Conservation (phyloP, 768 basidiomycete genomes). For the Boletus subparvulus region DNA sequence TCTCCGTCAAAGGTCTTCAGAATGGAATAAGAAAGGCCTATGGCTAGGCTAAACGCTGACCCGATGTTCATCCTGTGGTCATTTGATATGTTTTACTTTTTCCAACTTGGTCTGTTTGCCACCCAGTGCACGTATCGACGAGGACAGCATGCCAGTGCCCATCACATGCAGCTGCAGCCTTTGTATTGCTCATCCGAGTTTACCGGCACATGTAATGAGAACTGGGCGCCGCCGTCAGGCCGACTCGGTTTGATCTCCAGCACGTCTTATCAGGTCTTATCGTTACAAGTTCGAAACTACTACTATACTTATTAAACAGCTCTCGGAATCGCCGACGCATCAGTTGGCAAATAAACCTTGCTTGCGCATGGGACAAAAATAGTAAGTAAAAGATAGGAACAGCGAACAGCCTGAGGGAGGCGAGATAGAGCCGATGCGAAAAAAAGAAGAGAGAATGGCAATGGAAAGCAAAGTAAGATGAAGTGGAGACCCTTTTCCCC, state of each 20-base stretch:
- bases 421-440: no score
- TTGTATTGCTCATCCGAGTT: background rate
- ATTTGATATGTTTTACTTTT: background rate
- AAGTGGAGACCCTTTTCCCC: no score
- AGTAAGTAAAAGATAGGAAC: no score
- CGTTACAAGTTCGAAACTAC: no score
- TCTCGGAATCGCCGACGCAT: no score
- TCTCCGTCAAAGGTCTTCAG: background rate
- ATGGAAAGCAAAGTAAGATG: no score
- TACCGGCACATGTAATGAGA: background rate
- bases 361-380: no score
- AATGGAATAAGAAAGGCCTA: background rate
- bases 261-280: no score
- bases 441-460: no score
- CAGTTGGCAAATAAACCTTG: no score
- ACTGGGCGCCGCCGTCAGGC: background rate
- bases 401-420: no score
- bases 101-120: background rate
- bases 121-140: conserved; percentile 6
- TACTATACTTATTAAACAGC: no score
- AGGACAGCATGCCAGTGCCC: background rate
- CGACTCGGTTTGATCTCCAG: background rate
- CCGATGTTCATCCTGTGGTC: background rate
- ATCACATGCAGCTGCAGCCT: background rate
- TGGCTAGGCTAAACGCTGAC: background rate